These are phyloP conservation scores for Firmiana major DNA, from an alignment of 345 rosid species.

Conservation along the genomic window DNA sequence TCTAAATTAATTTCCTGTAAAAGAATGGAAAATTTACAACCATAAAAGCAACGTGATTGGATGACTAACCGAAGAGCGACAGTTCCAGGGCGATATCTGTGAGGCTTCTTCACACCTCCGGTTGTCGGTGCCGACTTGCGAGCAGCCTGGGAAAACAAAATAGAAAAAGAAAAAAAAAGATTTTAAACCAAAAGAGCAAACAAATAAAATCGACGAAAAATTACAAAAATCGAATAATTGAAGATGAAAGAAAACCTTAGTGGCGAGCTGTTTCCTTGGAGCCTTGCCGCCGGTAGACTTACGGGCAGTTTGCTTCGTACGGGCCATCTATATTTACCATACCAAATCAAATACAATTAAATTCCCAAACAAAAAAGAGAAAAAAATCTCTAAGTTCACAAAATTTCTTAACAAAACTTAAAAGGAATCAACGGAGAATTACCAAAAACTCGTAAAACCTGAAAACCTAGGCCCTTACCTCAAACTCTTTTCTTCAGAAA, in stretches of 20 bases:
- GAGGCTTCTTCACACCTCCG: conserved; percentile 92
- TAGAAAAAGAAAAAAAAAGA: neutral
- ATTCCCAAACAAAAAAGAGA: neutral
- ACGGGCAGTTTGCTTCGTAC: conserved; percentile 96
- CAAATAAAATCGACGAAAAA: neutral
- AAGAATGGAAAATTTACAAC: neutral
- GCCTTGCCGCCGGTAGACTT: conserved; percentile 97
- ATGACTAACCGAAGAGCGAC: conserved; percentile 77
- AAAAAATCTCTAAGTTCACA: neutral
- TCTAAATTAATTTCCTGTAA: neutral
- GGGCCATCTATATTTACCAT: conserved; percentile 47
- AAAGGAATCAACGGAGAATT: neutral
- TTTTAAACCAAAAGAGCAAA: neutral
- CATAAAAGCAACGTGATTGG: neutral
- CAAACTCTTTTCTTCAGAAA: neutral
- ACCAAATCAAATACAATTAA: neutral
- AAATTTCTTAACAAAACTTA: neutral
- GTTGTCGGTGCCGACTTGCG: conserved; percentile 93
- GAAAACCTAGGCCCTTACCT: neutral
- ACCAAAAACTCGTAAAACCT: neutral
- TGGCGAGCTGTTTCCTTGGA: conserved; percentile 92
- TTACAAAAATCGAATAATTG: neutral
- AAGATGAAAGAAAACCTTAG: conserved; percentile 44
- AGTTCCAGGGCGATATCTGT: conserved; percentile 93
- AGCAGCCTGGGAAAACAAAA: conserved; percentile 49